Percentiles rank a stretch among this genome's conserved stretches.
Evolutionary conservation across 2,329 filamentous ascomycete species (phyloP).

Genomic region (Alternaria atra): DNA sequence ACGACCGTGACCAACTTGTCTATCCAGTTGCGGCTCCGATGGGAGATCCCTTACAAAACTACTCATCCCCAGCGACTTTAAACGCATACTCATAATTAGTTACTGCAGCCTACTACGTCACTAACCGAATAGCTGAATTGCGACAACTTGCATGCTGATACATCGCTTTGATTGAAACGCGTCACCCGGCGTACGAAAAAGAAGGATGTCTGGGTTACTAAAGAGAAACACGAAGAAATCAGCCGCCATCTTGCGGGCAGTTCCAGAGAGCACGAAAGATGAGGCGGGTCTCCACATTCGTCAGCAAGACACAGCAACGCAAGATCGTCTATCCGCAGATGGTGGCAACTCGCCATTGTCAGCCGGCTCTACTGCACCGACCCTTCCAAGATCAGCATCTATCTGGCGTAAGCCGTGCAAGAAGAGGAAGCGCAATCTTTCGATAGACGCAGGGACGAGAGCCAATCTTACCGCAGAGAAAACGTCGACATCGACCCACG

Average conservation of each 20-base stretch:
- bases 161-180: conserved; percentile 11
- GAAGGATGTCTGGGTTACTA: conserved; percentile 30
- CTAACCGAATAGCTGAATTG: conserved; percentile 6
- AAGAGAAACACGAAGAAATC: conserved; percentile 34
- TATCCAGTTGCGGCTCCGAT: conserved; percentile 16
- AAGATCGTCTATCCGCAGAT: conserved; percentile 28
- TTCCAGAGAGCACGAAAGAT: conserved; percentile 38
- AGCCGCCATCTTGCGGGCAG: conserved; percentile 48
- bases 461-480: conserved; percentile 28
- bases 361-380: conserved; percentile 23
- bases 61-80: conserved; percentile 15
- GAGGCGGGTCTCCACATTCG: conserved; percentile 45
- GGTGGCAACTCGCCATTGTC: conserved; percentile 36
- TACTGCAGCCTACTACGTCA: conserved; percentile 10
- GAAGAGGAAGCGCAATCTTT: conserved; percentile 28
- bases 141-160: neutral
- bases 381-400: conserved; percentile 24
- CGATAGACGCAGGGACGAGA: conserved; percentile 22
- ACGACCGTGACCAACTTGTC: conserved; percentile 25
- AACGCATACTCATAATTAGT: conserved; percentile 9
- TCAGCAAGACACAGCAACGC: conserved; percentile 49
- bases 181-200: conserved; percentile 16
- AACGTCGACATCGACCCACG: conserved; percentile 33
- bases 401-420: conserved; percentile 22
- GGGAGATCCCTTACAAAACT: conserved; percentile 20